These are phyloP conservation scores for Trametes maxima DNA, from an alignment of 768 basidiomycete genomes.

Conservation along the genomic window DNA sequence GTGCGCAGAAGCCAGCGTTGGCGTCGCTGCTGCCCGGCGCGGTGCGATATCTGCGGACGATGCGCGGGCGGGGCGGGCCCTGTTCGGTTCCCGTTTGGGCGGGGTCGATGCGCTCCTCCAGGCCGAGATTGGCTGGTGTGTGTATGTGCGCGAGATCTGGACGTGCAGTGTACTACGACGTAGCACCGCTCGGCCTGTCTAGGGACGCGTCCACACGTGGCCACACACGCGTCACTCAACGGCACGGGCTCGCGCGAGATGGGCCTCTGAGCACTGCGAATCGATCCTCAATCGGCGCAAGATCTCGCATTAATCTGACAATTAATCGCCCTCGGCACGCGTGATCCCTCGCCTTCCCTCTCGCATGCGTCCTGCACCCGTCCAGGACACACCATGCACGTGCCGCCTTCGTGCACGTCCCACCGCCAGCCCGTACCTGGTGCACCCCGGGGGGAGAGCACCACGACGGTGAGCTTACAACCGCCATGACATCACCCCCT, in stretches of 20 bases:
- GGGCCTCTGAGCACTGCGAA: not conserved
- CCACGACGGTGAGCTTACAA: too few species aligned
- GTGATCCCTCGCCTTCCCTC: not conserved
- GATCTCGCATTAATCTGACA: not conserved
- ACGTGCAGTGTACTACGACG: too few species aligned
- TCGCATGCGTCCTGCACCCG: not conserved
- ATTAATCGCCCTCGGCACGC: constrained; percentile 4
- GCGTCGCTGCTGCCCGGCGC: too few species aligned
- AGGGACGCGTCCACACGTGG: not conserved
- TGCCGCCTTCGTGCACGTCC: not conserved
- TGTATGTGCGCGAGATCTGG: too few species aligned
- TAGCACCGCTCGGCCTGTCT: too few species aligned
- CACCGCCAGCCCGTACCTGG: not conserved
- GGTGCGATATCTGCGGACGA: not conserved
- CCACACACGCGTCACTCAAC: not conserved
- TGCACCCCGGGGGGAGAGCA: not conserved
- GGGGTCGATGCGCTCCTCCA: too few species aligned
- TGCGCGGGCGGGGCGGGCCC: too few species aligned
- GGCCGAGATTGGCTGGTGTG: not conserved
- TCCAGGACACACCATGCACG: not conserved
- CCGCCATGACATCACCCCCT: not conserved
- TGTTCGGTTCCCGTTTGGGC: too few species aligned
- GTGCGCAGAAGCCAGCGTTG: too few species aligned
- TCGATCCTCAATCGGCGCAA: not conserved
- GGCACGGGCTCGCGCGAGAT: not conserved